Evolutionary conservation across 2,329 filamentous ascomycete genomes (phyloP), one percentile per base, ranked within the genome.

Genomic region (Pyrenophora graminea): DNA sequence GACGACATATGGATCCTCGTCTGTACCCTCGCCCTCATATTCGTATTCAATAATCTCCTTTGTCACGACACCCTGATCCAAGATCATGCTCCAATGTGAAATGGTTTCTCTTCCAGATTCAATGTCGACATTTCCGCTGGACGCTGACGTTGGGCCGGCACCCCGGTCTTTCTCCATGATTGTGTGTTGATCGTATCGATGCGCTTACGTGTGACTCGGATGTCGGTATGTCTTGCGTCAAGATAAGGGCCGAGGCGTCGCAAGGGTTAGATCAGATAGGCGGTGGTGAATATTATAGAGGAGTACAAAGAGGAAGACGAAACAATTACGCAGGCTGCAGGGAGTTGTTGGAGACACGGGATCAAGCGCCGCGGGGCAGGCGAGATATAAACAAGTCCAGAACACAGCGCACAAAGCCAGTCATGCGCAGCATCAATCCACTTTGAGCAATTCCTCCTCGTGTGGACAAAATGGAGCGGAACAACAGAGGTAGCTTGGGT

Each of bases 1-100:
- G 43, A 80, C 74, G 8, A 77, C 64, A 51, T 71, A 78, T 1
- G 76, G 76, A 51, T 78, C 75, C 10, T 76, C 74, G 12, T 72
- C 68, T 27, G 76, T 78, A 43, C 76, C 76, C 3, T 66, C 64
- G 19, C 76, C 76, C 8, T 72, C 67, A 51, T 77, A 78, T 0
- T 73, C 62, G 57, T 72, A 74, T 46, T 75, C 71, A 23, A 59
- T 56, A 8, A 75, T 69, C 34, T 72, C 70, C 7, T 66, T 60
- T 19, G 72, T 75, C 10, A 74, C 59, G 27, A 70, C 58, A 32
- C 72, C 72, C 52, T 74, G 72, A 17, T 74, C 66, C 2, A 59
- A 55, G 47, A 75, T 61, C 49, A 75, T 65, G 45, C 69, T 67
- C 65, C 67, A 69, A 36, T 74, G 65, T 5, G 69, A 59, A 17